Conservation (phyloP, 2,329 filamentous ascomycete genomes). For the Cladorrhinum sp. region DNA sequence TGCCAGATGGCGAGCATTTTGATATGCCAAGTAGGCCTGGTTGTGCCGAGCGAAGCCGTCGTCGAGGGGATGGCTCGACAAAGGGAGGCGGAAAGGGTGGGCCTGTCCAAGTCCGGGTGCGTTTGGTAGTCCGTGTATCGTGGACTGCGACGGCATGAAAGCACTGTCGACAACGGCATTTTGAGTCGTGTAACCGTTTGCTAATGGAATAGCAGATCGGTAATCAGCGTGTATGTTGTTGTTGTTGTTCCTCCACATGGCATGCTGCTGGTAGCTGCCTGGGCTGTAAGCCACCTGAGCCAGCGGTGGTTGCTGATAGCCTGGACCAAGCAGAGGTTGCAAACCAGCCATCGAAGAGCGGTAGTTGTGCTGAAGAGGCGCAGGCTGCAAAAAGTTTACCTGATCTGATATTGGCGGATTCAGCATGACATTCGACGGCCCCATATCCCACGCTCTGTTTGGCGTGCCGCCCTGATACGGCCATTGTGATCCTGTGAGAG, state of each 20-base stretch:
- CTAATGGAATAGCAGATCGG: slow-evolving; percentile 32
- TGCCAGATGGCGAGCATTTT: slow-evolving; percentile 11
- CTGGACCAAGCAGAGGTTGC: slow-evolving; percentile 30
- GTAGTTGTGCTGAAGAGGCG: slow-evolving; percentile 25
- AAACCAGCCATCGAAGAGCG: slow-evolving; percentile 21
- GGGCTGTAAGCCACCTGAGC: slow-evolving; percentile 41
- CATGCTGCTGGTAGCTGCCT: slow-evolving; percentile 36
- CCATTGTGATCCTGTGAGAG: slow-evolving; percentile 23
- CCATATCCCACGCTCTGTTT: slow-evolving; percentile 22
- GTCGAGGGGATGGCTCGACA: slow-evolving; percentile 28
- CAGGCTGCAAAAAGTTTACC: slow-evolving; percentile 19
- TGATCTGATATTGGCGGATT: slow-evolving; percentile 15
- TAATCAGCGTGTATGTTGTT: slow-evolving; percentile 31
- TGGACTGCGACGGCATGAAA: slow-evolving; percentile 32
- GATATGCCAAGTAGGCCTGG: slow-evolving; percentile 23
- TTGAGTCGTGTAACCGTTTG: slow-evolving; percentile 35
- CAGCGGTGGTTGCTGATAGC: slow-evolving; percentile 36
- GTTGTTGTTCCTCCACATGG: slow-evolving; percentile 38
- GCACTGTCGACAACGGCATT: slow-evolving; percentile 34
- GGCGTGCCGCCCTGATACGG: slow-evolving; percentile 22
- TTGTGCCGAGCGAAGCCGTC: slow-evolving; percentile 30
- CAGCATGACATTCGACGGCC: slow-evolving; percentile 10
- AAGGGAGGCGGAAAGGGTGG: slow-evolving; percentile 27
- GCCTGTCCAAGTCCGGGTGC: slow-evolving; percentile 27
- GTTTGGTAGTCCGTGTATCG: slow-evolving; percentile 26